Evolutionary conservation across 2,329 filamentous ascomycete genomes (phyloP).

Genomic region (Monosporascus sp.): DNA sequence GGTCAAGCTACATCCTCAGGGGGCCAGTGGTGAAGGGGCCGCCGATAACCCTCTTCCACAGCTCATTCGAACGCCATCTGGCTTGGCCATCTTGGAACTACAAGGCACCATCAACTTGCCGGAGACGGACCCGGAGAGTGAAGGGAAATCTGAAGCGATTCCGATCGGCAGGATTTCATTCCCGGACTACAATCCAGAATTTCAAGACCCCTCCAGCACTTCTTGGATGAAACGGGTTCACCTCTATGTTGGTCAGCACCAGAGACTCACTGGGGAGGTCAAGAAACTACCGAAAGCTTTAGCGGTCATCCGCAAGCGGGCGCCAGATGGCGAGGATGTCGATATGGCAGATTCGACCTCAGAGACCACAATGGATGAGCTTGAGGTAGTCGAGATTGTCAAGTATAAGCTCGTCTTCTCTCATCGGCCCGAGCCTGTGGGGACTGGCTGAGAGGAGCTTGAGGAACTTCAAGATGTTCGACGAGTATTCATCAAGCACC

Average conservation of each 20-base stretch:
- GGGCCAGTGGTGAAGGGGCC: constrained; percentile 14
- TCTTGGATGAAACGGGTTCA: constrained; percentile 89
- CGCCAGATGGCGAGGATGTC: constrained; percentile 33
- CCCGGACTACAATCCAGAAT: constrained; percentile 61
- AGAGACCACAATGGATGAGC: constrained; percentile 37
- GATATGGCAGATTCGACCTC: constrained; percentile 36
- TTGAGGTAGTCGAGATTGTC: constrained; percentile 85
- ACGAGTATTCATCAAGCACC: neutral
- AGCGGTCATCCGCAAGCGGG: constrained; percentile 65
- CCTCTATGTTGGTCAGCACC: constrained; percentile 82
- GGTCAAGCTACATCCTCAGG: constrained; percentile 36
- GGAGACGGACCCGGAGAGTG: constrained; percentile 26
- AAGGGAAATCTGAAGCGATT: constrained; percentile 34
- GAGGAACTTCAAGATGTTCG: neutral
- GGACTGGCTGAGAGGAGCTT: constrained; percentile 31
- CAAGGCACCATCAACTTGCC: constrained; percentile 86
- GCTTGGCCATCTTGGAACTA: constrained; percentile 84
- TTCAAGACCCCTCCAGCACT: constrained; percentile 44
- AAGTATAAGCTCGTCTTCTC: constrained; percentile 84
- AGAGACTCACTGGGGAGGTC: constrained; percentile 83
- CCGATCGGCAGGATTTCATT: constrained; percentile 72
- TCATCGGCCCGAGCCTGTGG: constrained; percentile 78
- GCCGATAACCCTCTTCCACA: constrained; percentile 59
- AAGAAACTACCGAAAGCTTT: constrained; percentile 78
- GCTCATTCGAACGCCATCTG: constrained; percentile 83